Evolutionary conservation across 257 asterid species (phyloP), one percentile per base, ranked within the genome.

Genomic region (Striga asiatica): DNA sequence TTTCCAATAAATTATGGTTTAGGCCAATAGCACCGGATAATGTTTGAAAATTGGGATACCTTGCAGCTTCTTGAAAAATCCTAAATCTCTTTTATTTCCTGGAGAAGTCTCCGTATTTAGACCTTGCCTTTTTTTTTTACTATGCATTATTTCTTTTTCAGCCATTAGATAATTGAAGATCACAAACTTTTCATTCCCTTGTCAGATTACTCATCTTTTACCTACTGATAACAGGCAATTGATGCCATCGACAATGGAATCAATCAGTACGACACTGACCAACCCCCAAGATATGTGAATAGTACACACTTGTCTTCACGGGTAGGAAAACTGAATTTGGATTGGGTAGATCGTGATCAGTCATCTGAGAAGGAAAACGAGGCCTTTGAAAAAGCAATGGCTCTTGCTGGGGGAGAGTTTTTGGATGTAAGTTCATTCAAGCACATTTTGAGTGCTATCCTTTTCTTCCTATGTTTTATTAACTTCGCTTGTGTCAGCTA

Each of bases 201-300:
- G 49, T 50, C 46, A 8, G 19, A 58, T 28, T 29, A 38, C 37
- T 38, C 3, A 7, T 57, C 38, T 14, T 39, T 54, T 48, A 6
- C 61, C 17, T 47, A 16, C 50, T 46, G 71, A 35, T 62, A 50
- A 54, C 72, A 89, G 97, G 95, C 95, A 55, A 81, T 85, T 52
- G 95, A 89, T 81, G 93, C 95, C 17, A 25, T 79, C 61, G 97
- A 85, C 76, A 85, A 85, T 62, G 97, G 95, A 56, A 85, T 85
- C 64, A 83, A 81, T 75, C 95, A 68, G 73, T 85, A 79, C 28
- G 97, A 85, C 27, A 83, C 95, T 0, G 95, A 89, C 68, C 87
- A 79, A 65, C 83, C 84, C n/a, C 93, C 97, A 11, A 74, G 79
- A 73, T 89, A 85, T 42, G 93, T 81, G 51, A 85, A 82, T 58